These are phyloP conservation scores for Zhuliangozyma parablackwelliae DNA, from an alignment of 1,139 yeast species.

Conservation along the genomic window DNA sequence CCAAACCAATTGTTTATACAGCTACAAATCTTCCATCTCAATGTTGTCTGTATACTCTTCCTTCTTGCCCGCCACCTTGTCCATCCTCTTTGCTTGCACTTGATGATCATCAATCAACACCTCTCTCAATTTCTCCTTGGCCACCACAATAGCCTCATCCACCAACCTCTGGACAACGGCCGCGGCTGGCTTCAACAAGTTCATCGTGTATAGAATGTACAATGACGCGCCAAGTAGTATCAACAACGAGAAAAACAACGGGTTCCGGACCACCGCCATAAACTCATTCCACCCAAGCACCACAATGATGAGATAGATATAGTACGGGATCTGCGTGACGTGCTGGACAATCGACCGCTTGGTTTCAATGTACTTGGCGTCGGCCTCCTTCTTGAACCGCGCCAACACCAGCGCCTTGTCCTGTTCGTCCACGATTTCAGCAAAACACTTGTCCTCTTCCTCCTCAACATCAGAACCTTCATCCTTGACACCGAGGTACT, in stretches of 20 bases:
- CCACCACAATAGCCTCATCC: slow-evolving; percentile 53
- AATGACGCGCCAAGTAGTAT: slow-evolving; percentile 55
- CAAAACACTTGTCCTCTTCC: slow-evolving; percentile 33
- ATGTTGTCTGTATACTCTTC: slow-evolving; percentile 10
- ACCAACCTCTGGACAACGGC: slow-evolving; percentile 54
- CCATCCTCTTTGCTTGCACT: slow-evolving; percentile 21
- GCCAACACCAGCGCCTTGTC: slow-evolving; percentile 56
- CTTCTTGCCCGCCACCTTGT: slow-evolving; percentile 14
- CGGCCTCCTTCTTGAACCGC: slow-evolving; percentile 73
- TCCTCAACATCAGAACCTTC: slow-evolving; percentile 40
- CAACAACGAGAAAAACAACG: slow-evolving; percentile 62
- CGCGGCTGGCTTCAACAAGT: slow-evolving; percentile 72
- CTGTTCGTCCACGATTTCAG: slow-evolving; percentile 52
- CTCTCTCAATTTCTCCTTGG: slow-evolving; percentile 56
- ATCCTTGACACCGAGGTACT: slow-evolving; percentile 24
- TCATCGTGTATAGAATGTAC: slow-evolving; percentile 66
- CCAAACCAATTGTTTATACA: too few relatives aligned
- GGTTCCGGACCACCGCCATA: slow-evolving; percentile 81
- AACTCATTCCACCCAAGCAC: slow-evolving; percentile 96
- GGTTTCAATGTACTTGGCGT: slow-evolving; percentile 79
- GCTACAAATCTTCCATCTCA: slow-evolving; percentile 14
- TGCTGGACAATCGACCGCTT: slow-evolving; percentile 69
- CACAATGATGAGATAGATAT: slow-evolving; percentile 66
- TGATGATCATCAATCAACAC: slow-evolving; percentile 35
- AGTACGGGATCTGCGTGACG: slow-evolving; percentile 76